Conservation (phyloP, 495 filamentous ascomycete genomes). For the Penicillium mononematosum region DNA sequence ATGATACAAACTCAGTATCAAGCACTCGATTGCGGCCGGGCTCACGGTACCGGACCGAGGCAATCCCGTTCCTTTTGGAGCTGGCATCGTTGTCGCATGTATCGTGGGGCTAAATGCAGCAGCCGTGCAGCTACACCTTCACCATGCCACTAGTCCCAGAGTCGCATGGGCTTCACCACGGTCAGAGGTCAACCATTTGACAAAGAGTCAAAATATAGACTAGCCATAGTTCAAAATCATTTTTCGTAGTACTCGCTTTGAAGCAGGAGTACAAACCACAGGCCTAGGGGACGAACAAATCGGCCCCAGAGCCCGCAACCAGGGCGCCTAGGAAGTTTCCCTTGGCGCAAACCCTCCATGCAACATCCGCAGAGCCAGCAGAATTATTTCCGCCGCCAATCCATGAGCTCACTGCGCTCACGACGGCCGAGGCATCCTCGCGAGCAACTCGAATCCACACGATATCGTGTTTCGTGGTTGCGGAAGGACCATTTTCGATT, state of each 20-base stretch:
- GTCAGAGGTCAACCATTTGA: neutral
- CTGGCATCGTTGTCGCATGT: neutral
- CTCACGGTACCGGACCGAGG: no score
- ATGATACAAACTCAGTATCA: neutral
- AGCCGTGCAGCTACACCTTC: neutral
- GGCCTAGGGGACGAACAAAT: constrained; percentile 39
- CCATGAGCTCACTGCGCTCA: constrained; percentile 66
- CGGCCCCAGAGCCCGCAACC: constrained; percentile 42
- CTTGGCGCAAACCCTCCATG: constrained; percentile 58
- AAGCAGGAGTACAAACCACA: neutral
- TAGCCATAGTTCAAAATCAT: neutral
- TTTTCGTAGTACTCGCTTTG: neutral
- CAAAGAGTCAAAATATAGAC: neutral
- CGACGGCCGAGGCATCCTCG: constrained; percentile 63
- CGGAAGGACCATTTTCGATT: constrained; percentile 33
- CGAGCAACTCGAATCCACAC: constrained; percentile 76
- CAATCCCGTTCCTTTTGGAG: neutral
- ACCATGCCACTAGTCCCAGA: neutral
- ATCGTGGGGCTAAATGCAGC: neutral
- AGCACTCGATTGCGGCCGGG: neutral
- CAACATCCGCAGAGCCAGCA: constrained; percentile 39
- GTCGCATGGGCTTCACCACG: neutral
- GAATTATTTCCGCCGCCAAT: constrained; percentile 46
- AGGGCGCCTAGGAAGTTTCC: constrained; percentile 55
- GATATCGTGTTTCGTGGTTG: constrained; percentile 24